Evolutionary conservation across 2,329 filamentous ascomycete genomes (phyloP).

Genomic region (Colletotrichum gigasporum): DNA sequence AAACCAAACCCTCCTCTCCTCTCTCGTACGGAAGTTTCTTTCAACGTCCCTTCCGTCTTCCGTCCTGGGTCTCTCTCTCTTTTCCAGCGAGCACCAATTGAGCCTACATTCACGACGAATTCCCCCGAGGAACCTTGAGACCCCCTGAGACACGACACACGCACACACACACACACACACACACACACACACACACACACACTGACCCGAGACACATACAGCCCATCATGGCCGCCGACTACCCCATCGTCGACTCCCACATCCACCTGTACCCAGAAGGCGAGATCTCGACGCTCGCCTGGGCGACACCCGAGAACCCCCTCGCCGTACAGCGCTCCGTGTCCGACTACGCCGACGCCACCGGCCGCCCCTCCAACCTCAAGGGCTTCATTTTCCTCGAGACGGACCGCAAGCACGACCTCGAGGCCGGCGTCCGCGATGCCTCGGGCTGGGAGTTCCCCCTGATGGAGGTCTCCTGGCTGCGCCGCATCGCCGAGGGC

Average conservation of each 20-base stretch:
- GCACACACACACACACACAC: background rate
- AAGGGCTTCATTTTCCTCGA: slow-evolving; percentile 85
- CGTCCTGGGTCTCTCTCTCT: background rate
- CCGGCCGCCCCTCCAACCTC: slow-evolving; percentile 52
- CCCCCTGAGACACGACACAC: background rate
- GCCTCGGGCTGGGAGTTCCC: slow-evolving; percentile 72
- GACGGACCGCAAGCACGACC: slow-evolving; percentile 76
- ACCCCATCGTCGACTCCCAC: slow-evolving; percentile 86
- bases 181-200: background rate
- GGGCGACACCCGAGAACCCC: slow-evolving; percentile 69
- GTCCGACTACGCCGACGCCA: slow-evolving; percentile 66
- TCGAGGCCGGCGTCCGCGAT: slow-evolving; percentile 55
- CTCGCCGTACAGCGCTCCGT: slow-evolving; percentile 73
- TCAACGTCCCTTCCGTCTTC: background rate
- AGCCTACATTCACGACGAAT: background rate
- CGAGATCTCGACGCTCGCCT: slow-evolving; percentile 73
- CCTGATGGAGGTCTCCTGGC: slow-evolving; percentile 76
- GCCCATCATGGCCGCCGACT: slow-evolving; percentile 46
- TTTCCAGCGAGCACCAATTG: background rate
- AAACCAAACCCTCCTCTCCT: background rate
- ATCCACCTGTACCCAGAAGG: slow-evolving; percentile 85
- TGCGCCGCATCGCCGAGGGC: slow-evolving; percentile 73
- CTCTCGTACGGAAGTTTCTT: background rate
- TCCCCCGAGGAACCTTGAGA: too few species aligned
- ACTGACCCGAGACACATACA: background rate